Base-by-base conservation (phyloP, 2,329 filamentous ascomycete genomes). In the Trichoderma citrinoviride region DNA sequence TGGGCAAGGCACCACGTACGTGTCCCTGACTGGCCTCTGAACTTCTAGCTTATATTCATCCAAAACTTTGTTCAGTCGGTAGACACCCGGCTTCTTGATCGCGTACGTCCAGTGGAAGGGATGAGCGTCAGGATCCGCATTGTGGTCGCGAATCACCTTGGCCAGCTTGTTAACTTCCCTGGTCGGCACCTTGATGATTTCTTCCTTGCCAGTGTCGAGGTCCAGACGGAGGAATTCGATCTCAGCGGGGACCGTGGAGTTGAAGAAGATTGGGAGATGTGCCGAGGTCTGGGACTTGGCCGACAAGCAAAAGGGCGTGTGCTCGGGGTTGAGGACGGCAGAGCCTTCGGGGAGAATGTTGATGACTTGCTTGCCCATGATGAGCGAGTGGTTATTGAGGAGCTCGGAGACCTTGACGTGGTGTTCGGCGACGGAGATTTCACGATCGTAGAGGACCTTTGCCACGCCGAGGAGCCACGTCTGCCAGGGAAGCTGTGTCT, bases 331-430 rank as follows among this genome's bases (percentile, higher is more conserved):
- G 68, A 99, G 82, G 55, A 93, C 83, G 15, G 93, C 95, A 55
- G 93, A 95, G 81, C 96, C 96, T 81, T 99, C 95, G 2, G 95
- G 95, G 63, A 99, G 82, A 73, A 99, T 97, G 75, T 99, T 95
- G 77, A 99, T 94, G 71, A 97, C 96, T 79, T 98, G 93, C 76
- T 93, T 95, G 73, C 95, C 95, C 79, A 97, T 85, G 68, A 99
- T 98, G 73, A 98, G 84, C 23, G 93, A 97, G 37, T 92, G 86
- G 75, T 98, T 97, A 75, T 97, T 92, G 67, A 97, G 82, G 68
- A 99, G 93, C 67, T 86, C 89, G 29, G 90, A 90, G 17, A 93
- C 87, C 74, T 96, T 96, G 74, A 99, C 94, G 73, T 89, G 92
- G 70, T 90, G 88, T 76, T 97, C 96, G n/a, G 92, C 95, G 69